Evolutionary conservation across 139 green algal genomes (phyloP), one percentile per base, ranked within the genome.

Genomic region (Chlamydomonas sp.): DNA sequence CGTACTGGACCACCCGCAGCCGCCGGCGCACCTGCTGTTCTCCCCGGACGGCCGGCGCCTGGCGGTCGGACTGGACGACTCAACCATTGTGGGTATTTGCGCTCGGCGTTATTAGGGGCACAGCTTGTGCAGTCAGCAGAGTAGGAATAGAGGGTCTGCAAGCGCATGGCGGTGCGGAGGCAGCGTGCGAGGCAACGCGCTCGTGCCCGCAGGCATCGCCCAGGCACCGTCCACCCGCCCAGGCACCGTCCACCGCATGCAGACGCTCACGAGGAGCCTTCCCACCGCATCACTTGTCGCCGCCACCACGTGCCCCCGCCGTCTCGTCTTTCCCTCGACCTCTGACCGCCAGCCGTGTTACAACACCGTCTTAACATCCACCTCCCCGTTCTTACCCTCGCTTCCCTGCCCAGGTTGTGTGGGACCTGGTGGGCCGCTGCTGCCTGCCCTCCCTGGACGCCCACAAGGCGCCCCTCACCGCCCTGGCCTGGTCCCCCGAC

Each of bases 401-500:
- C n/a, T 8, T 73, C 12, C 60, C 6, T 67, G 66, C 62, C 8
- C 63, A 91, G 59, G 75, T 89, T 58, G 58, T 95, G 18, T 92
- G 84, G 75, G 88, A 93, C 77, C 79, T 93, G 8, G 86, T 89
- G 66, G 62, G 63, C 18, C 82, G 87, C 77, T 73, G 76, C 85
- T 87, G 86, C 74, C 86, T 90, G 82, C 75, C 87, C 20, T 63
- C 85, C 15, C 83, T 94, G 86, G 63, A 74, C 74, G 90, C 85
- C 2, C 93, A 95, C 81, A 93, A 90, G 73, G 83, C 80, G 18
- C n/a, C 87, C 9, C 68, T 95, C 60, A 88, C 87, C 5, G 89
- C 72, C 5, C n/a, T 88, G 10, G 66, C 63, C 31, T 95, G 94
- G 72, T 93, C 89, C 20, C 85, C 80, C 5, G 93, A 94, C 89